These are phyloP conservation scores for Boletus reticulatus DNA, from an alignment of 768 basidiomycete species.

Conservation along the genomic window DNA sequence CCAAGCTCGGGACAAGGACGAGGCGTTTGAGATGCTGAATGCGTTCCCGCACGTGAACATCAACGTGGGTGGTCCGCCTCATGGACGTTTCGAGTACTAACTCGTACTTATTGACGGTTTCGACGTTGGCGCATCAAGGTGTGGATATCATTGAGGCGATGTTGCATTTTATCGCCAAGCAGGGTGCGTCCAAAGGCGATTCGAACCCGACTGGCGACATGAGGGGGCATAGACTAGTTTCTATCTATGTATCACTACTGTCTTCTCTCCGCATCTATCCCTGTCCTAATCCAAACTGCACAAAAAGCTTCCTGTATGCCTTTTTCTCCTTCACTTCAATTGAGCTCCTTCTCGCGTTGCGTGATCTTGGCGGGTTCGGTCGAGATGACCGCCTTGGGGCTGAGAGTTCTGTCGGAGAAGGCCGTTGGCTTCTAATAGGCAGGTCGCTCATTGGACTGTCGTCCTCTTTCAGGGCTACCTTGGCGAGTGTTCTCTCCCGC, in stretches of 20 bases:
- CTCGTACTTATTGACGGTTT: not conserved
- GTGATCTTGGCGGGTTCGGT: constrained; percentile 69
- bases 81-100: not conserved
- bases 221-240: constrained; percentile 25
- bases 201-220: not conserved
- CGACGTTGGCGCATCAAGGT: constrained; percentile 40
- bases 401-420: too few species aligned
- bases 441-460: too few species aligned
- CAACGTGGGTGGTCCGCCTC: constrained; percentile 49
- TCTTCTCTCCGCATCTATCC: not conserved
- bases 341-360: constrained; percentile 68
- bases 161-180: constrained; percentile 60
- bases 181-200: constrained; percentile 26
- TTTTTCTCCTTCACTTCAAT: constrained; percentile 88
- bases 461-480: too few species aligned
- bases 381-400: too few species aligned
- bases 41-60: constrained; percentile 46
- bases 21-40: constrained; percentile 66
- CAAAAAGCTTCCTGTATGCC: constrained; percentile 87
- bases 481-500: too few species aligned
- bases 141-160: constrained; percentile 74
- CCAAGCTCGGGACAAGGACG: constrained; percentile 54
- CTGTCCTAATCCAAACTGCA: constrained; percentile 31
- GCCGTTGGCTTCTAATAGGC: too few species aligned
- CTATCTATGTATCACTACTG: not conserved